Percentiles rank a stretch among this genome's conserved stretches.
These are phyloP conservation scores for Cucurbita pepo DNA, from an alignment of 306 rosid genomes.

Conservation along the genomic window DNA sequence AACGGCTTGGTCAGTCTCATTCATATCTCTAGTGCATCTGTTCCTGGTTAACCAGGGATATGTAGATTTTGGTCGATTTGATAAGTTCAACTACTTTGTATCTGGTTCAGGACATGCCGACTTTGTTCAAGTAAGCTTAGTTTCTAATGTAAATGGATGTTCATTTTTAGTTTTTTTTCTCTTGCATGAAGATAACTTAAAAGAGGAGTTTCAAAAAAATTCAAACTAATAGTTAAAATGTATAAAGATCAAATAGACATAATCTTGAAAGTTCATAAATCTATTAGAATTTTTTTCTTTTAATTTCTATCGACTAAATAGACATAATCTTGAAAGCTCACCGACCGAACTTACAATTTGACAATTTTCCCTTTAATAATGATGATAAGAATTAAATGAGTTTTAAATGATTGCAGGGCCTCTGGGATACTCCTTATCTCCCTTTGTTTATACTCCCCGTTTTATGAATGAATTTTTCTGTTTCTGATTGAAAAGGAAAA, in stretches of 20 bases:
- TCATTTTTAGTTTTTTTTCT: not conserved
- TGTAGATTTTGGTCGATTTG: constrained; percentile 76
- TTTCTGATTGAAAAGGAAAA: not conserved
- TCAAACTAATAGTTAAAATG: not conserved
- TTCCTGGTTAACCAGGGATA: constrained; percentile 51
- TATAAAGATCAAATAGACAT: not conserved
- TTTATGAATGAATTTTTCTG: not conserved
- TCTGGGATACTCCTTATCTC: not conserved
- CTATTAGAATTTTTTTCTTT: not conserved
- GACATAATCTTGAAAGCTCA: not conserved
- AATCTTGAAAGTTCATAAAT: not conserved
- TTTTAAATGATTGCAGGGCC: not conserved
- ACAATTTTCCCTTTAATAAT: not conserved
- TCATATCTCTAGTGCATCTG: constrained; percentile 5
- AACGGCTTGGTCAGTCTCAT: not conserved
- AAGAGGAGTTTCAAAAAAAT: too few species aligned
- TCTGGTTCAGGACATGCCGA: constrained; percentile 55
- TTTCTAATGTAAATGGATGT: not conserved
- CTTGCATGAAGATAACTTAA: not conserved
- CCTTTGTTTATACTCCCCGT: not conserved
- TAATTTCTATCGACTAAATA: not conserved
- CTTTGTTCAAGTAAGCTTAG: constrained; percentile 66
- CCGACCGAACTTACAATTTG: not conserved
- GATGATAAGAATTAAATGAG: not conserved
- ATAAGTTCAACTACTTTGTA: constrained; percentile 48